These are phyloP conservation scores for Malus hybrid DNA, from an alignment of 331 rosid genomes.

Conservation along the genomic window DNA sequence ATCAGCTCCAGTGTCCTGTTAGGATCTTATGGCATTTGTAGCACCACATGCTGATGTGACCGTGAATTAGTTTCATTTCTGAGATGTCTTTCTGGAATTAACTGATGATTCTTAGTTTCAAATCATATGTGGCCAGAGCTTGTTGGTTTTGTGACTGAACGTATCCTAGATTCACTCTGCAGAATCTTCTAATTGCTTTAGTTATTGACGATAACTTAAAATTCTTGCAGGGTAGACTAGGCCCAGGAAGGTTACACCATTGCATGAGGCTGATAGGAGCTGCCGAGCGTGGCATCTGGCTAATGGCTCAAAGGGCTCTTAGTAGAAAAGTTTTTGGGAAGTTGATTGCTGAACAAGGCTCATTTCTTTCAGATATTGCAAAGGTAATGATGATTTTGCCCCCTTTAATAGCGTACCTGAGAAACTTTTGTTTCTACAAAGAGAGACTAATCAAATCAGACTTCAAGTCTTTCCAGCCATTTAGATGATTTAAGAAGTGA, in stretches of 20 bases:
- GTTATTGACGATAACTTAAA: not conserved
- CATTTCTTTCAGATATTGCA: constrained; percentile 77
- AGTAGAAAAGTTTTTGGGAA: constrained; percentile 79
- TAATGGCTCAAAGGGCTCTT: constrained; percentile 81
- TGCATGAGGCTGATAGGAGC: constrained; percentile 96
- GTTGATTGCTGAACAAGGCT: constrained; percentile 87
- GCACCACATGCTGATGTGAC: not conserved
- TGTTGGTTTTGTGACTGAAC: not conserved
- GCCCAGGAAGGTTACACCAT: constrained; percentile 98
- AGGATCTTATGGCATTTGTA: not conserved
- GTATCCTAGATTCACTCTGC: not conserved
- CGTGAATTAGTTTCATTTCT: not conserved
- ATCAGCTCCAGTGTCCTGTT: not conserved
- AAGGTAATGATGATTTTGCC: constrained; percentile 37
- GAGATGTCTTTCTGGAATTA: not conserved
- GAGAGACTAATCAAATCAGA: not conserved
- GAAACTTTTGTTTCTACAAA: not conserved
- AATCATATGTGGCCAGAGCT: too few relatives aligned
- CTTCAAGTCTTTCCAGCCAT: not conserved
- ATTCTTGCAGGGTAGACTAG: constrained; percentile 76
- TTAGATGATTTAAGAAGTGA: not conserved
- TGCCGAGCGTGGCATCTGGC: constrained; percentile 83
- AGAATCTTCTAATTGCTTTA: not conserved
- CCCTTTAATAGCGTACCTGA: not conserved
- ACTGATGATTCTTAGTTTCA: not conserved